These are phyloP conservation scores for Drechslerella dactyloides DNA, from an alignment of 2,329 filamentous ascomycete genomes.

Conservation along the genomic window DNA sequence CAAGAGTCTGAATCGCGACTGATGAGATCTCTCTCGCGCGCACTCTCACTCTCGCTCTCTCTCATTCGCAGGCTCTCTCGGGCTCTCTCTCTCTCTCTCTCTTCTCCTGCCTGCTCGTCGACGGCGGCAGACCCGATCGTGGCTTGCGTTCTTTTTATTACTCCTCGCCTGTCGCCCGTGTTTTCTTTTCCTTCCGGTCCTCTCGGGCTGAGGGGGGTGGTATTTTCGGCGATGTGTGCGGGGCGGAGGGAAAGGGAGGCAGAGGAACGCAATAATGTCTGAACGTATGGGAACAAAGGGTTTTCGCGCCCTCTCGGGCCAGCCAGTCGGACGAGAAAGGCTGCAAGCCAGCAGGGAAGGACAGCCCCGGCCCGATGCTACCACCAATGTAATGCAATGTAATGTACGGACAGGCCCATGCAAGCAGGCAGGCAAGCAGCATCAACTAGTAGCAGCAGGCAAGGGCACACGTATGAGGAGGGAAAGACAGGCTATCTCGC, in stretches of 20 bases:
- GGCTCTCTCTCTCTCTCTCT: neutral
- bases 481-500: constrained; percentile 17
- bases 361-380: too few species aligned
- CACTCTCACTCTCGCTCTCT: too few species aligned
- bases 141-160: constrained; percentile 1
- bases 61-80: neutral
- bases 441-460: constrained; percentile 5
- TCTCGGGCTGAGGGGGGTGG: constrained; percentile 24
- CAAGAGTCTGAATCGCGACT: too few species aligned
- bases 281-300: too few species aligned
- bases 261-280: too few species aligned
- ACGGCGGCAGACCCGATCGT: constrained; percentile 4
- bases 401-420: too few species aligned
- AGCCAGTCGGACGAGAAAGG: constrained; percentile 11
- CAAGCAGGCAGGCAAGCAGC: neutral
- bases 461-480: constrained; percentile 1
- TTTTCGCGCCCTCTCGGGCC: too few species aligned
- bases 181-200: constrained; percentile 15
- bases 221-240: constrained; percentile 31
- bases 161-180: too few species aligned
- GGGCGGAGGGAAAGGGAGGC: constrained; percentile 4
- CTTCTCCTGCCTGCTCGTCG: constrained; percentile 13
- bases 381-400: too few species aligned
- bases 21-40: neutral
- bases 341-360: too few species aligned